phyloP scores from a whole-genome alignment of 208 protist species.

The Zelonia costaricensis region DNA sequence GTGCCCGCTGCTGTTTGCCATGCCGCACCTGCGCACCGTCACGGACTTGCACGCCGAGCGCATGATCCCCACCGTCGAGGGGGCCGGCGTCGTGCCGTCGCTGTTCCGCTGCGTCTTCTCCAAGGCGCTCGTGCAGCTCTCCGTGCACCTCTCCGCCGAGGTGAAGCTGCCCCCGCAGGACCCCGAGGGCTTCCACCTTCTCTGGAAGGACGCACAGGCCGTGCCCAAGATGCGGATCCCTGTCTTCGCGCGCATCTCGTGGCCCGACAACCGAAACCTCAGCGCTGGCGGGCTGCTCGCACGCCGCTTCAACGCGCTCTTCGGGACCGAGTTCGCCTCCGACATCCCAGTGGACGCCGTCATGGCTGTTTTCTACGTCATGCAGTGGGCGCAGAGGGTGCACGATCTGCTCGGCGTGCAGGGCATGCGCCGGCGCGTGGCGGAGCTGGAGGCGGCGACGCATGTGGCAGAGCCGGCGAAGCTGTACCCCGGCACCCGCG shows the following conservation, averaged over 20 bases:
- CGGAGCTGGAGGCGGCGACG: conserved; percentile 55
- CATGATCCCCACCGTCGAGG: conserved; percentile 75
- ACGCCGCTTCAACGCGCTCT: conserved; percentile 69
- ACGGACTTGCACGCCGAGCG: conserved; percentile 73
- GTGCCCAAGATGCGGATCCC: conserved; percentile 84
- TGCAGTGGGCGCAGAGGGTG: conserved; percentile 70
- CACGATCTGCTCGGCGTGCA: conserved; percentile 67
- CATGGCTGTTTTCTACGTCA: conserved; percentile 66
- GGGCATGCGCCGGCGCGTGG: conserved; percentile 83
- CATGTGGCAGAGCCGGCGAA: conserved; percentile 32
- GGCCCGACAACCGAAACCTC: conserved; percentile 76
- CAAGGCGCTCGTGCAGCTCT: conserved; percentile 83
- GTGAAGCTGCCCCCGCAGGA: conserved; percentile 92
- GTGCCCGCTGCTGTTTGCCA: conserved; percentile 84
- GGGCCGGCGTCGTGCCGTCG: conserved; percentile 81
- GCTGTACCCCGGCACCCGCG: conserved; percentile 85
- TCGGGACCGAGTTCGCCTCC: conserved; percentile 78
- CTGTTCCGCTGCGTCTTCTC: conserved; percentile 88
- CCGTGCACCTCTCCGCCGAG: conserved; percentile 88
- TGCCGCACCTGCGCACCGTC: conserved; percentile 79
- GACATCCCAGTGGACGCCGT: conserved; percentile 83
- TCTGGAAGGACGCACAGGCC: conserved; percentile 89
- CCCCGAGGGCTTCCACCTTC: conserved; percentile 73
- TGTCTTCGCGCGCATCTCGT: conserved; percentile 84
- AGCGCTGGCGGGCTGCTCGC: conserved; percentile 62